These are phyloP conservation scores for Boletus bicolor DNA, from an alignment of 768 basidiomycete genomes.

Conservation along the genomic window DNA sequence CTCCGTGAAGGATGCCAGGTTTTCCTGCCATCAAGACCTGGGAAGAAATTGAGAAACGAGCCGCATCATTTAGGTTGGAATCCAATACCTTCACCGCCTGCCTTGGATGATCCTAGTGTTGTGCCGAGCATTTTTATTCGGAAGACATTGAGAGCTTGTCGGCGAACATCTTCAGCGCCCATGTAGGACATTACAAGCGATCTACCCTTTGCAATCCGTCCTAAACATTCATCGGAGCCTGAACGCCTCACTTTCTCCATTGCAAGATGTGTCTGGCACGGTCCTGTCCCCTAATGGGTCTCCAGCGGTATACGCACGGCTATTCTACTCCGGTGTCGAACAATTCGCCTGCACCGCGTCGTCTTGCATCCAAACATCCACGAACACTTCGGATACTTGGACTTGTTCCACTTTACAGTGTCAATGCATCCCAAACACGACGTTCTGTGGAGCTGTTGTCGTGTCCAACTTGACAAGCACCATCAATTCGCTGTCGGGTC, in stretches of 20 bases:
- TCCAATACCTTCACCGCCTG: neutral
- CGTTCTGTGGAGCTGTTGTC: conserved; percentile 67
- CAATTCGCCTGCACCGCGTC: conserved; percentile 84
- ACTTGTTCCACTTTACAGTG: conserved; percentile 72
- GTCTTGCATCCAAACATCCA: conserved; percentile 61
- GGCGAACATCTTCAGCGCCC: neutral
- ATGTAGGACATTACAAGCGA: conserved; percentile 56
- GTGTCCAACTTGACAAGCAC: conserved; percentile 50
- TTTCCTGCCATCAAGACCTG: conserved; percentile 1
- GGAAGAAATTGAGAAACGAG: neutral
- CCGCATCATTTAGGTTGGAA: neutral
- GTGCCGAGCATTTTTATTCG: neutral
- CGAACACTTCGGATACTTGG: conserved; percentile 49
- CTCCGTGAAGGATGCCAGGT: neutral
- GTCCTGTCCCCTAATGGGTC: conserved; percentile 47
- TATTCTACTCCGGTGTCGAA: conserved; percentile 78
- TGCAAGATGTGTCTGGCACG: conserved; percentile 32
- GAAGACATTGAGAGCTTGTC: neutral
- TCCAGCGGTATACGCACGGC: conserved; percentile 59
- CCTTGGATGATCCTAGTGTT: neutral
- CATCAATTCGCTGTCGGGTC: conserved; percentile 64
- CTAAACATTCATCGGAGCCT: conserved; percentile 80
- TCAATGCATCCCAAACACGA: conserved; percentile 61
- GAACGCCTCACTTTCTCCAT: conserved; percentile 64
- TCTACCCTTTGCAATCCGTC: conserved; percentile 69